A percentile compares a stretch with the other conserved stretches of the same genome.
phyloP scores from a whole-genome alignment of 2,329 filamentous ascomycete genomes.

The Pseudonectria foliicola region DNA sequence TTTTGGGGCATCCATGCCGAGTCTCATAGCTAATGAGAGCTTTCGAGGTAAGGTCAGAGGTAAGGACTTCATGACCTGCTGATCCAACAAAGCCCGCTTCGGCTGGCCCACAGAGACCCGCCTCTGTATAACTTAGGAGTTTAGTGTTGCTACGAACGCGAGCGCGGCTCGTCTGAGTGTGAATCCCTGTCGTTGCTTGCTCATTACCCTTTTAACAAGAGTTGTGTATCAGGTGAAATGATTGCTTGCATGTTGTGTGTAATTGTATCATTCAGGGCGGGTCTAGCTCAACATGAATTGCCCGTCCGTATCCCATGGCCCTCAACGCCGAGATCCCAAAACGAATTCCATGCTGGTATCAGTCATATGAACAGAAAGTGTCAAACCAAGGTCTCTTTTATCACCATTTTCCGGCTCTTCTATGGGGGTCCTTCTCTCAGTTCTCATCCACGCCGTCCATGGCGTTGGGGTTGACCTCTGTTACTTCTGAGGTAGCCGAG shows the following conservation, averaged over 20 bases:
- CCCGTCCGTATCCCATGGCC: slow-evolving; percentile 24
- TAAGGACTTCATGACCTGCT: slow-evolving; percentile 39
- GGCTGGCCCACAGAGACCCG: slow-evolving; percentile 11
- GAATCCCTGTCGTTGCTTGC: too few relatives aligned
- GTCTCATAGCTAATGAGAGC: neutral
- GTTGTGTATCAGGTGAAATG: neutral
- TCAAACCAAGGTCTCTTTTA: slow-evolving; percentile 18
- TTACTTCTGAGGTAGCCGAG: slow-evolving; percentile 51
- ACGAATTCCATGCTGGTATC: slow-evolving; percentile 27
- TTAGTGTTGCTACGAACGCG: slow-evolving; percentile 1
- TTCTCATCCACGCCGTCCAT: slow-evolving; percentile 28
- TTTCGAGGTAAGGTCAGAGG: slow-evolving; percentile 48
- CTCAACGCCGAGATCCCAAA: slow-evolving; percentile 29
- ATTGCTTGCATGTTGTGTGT: slow-evolving; percentile 4
- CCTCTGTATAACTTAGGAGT: slow-evolving; percentile 21
- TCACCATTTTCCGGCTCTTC: slow-evolving; percentile 15
- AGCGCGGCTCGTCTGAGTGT: too few relatives aligned
- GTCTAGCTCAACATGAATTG: slow-evolving; percentile 23
- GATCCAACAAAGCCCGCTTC: slow-evolving; percentile 19
- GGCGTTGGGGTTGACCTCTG: slow-evolving; percentile 38
- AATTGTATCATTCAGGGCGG: slow-evolving; percentile 17
- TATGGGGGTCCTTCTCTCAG: slow-evolving; percentile 1
- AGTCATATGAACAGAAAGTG: slow-evolving; percentile 25
- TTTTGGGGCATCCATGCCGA: too few relatives aligned
- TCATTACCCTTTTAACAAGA: neutral